These are phyloP conservation scores for Acmispon strigosus DNA, from an alignment of 306 rosid genomes.

Conservation along the genomic window DNA sequence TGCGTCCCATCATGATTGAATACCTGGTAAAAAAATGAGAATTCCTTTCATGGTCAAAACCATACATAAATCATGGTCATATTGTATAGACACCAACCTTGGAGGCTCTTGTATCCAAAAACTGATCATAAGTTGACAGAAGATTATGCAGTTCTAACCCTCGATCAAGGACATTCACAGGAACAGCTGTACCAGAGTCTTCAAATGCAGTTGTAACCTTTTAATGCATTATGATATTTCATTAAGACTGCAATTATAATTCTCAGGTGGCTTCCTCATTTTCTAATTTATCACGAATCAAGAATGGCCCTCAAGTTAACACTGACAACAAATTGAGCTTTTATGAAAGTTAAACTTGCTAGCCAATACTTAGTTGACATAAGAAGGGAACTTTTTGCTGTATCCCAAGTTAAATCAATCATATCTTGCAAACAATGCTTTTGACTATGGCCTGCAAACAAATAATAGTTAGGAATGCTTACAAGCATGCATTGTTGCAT, in stretches of 20 bases:
- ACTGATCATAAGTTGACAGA: constrained; percentile 31
- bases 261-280: not conserved
- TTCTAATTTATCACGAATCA: not conserved
- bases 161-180: constrained; percentile 30
- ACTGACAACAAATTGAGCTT: not conserved
- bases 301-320: not conserved
- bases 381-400: constrained; percentile 3
- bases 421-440: not conserved
- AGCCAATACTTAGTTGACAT: not conserved
- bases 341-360: not conserved
- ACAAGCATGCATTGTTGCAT: not conserved
- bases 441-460: not conserved
- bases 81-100: constrained; percentile 42
- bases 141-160: constrained; percentile 27
- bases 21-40: not conserved
- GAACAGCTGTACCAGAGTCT: constrained; percentile 24
- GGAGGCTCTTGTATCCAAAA: constrained; percentile 29
- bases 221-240: not conserved
- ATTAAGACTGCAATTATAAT: too few relatives aligned
- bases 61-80: not conserved
- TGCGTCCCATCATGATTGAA: too few relatives aligned
- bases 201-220: constrained; percentile 41
- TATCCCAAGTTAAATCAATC: not conserved
- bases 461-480: not conserved
- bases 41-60: not conserved